These are phyloP conservation scores for Cercospora nicotianae DNA, from an alignment of 2,329 filamentous ascomycete genomes.

Conservation along the genomic window DNA sequence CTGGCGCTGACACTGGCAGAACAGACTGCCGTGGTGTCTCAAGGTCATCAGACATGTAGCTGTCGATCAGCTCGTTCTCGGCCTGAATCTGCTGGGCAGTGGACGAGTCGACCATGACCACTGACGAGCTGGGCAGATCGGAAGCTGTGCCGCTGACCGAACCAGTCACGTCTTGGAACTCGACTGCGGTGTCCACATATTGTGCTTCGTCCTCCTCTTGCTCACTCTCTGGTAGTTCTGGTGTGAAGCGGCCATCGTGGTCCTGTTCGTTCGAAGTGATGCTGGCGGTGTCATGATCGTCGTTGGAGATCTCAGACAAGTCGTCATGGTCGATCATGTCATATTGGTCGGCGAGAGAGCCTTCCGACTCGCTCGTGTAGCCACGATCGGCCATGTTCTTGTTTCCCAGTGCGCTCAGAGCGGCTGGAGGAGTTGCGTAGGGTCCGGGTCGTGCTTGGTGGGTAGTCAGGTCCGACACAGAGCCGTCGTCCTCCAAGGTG, in stretches of 20 bases:
- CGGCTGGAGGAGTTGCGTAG: conserved; percentile 34
- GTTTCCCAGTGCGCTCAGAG: conserved; percentile 33
- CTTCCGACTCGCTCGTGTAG: conserved; percentile 20
- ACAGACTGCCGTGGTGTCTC: conserved; percentile 38
- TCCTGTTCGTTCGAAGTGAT: conserved; percentile 30
- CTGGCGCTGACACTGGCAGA: background rate
- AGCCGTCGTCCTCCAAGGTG: conserved; percentile 35
- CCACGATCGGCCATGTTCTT: conserved; percentile 28
- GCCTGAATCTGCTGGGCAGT: conserved; percentile 20
- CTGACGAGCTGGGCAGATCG: background rate
- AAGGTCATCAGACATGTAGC: conserved; percentile 35
- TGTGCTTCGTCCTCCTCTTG: conserved; percentile 18
- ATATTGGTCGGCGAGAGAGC: conserved; percentile 33
- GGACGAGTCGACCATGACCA: conserved; percentile 7
- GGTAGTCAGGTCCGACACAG: conserved; percentile 29
- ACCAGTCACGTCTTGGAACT: background rate
- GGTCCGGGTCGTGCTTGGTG: conserved; percentile 7
- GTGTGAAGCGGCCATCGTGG: conserved; percentile 24
- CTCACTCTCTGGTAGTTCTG: conserved; percentile 22
- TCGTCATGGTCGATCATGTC: conserved; percentile 37
- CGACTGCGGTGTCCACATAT: background rate
- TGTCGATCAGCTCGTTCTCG: conserved; percentile 33
- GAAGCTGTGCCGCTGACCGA: background rate
- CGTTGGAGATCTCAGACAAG: conserved; percentile 35
- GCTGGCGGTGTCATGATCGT: conserved; percentile 38